Evolutionary conservation across 345 rosid genomes (phyloP), one percentile per base, ranked within the genome.

Genomic region (Zanthoxylum bungeanum): DNA sequence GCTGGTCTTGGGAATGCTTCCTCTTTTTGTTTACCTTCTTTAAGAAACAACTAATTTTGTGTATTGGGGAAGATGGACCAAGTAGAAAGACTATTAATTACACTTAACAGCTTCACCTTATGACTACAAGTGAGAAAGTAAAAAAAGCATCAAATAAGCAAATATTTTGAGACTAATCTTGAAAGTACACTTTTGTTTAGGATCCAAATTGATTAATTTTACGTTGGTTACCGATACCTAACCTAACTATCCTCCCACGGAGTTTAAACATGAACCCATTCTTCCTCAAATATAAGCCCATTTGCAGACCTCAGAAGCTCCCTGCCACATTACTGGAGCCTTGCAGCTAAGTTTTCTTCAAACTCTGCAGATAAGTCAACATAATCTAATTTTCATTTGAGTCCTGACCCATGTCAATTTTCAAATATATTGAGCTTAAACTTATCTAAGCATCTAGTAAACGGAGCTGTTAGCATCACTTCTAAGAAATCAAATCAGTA

Each of bases 1-100:
- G 70, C 59, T 56, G 53, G 51, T 40, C n/a, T 57, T 40, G 11
- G 21, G 60, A 71, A 79, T 33, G 60, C 63, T 65, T 61, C 37
- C 58, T 42, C 51, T 49, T 56, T 72, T 64, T 50, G 49, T 21
- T 63, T 71, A n/a, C 71, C 57, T 64, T 46, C 19, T 53, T 53
- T 30, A 16, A 10, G 39, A 17, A 30, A 61, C 27, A 49, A 17
- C 17, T 12, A 21, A 61, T 69, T 33, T 3, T 12, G 10, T 52
- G 69, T 42, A 25, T 22, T 16, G 19, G 5, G 71, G 47, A 22
- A 11, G 47, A 36, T 22, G 6, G 0, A 21, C 62, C 16, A 58
- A 6, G 37, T 58, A 31, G 22, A 16, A 57, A 57, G 62, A 30
- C 30, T 4, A 57, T 40, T 40, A 40, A 64, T 44, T 42, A 64